phyloP scores from a whole-genome alignment of 2,329 filamentous ascomycete species.

The Chaetomium sp. region DNA sequence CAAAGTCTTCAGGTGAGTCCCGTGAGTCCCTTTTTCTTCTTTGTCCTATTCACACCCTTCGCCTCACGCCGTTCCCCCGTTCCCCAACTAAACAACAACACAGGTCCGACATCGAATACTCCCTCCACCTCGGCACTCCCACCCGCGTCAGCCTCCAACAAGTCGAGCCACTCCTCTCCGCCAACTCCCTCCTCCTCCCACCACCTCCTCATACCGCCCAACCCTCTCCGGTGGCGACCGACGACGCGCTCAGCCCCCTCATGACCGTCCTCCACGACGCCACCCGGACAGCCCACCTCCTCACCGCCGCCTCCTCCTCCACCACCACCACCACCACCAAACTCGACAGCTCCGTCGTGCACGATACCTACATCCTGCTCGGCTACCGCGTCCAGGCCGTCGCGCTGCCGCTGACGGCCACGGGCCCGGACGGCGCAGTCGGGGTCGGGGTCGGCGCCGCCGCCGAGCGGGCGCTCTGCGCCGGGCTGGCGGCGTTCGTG shows the following conservation, averaged over 20 bases:
- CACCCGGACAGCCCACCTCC: not conserved
- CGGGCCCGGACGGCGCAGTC: not conserved
- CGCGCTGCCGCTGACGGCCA: not conserved
- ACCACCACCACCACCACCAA: not conserved
- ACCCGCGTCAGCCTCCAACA: constrained; percentile 5
- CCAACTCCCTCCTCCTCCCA: not conserved
- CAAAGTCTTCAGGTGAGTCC: constrained; percentile 6
- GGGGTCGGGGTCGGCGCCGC: too few species aligned
- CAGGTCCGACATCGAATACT: constrained; percentile 10
- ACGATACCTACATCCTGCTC: constrained; percentile 23
- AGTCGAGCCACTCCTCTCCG: not conserved
- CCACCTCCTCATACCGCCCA: not conserved
- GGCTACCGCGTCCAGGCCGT: constrained; percentile 25
- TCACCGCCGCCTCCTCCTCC: not conserved
- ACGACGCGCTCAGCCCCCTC: too few species aligned
- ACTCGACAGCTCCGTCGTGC: constrained; percentile 22
- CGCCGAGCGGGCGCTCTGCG: constrained; percentile 15
- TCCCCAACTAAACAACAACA: not conserved
- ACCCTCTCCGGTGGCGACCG: not conserved
- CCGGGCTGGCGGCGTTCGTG: constrained; percentile 26
- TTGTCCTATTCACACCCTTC: too few species aligned
- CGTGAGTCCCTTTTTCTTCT: not conserved
- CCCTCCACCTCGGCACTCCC: constrained; percentile 5
- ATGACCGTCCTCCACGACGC: not conserved
- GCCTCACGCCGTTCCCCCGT: not conserved